These are phyloP conservation scores for Saccharomycopsis vini DNA, from an alignment of 805 yeast species.

Conservation along the genomic window DNA sequence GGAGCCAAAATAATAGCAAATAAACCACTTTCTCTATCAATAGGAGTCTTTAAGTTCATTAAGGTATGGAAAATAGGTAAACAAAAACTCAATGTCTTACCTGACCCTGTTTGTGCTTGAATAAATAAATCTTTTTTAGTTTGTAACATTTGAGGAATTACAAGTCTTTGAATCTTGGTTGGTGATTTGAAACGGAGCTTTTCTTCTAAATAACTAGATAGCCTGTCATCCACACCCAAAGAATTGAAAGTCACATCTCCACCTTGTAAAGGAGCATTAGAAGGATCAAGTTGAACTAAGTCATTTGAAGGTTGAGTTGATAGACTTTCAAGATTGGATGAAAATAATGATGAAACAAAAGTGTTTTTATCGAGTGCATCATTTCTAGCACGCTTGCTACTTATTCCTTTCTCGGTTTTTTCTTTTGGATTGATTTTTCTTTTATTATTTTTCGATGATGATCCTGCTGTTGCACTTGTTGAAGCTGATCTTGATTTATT, in stretches of 20 bases:
- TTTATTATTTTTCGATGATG: not conserved
- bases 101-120: constrained; percentile 98
- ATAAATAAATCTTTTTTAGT: constrained; percentile 62
- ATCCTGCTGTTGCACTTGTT: not conserved
- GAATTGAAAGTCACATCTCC: constrained; percentile 65
- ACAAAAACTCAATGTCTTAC: constrained; percentile 84
- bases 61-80: constrained; percentile 75
- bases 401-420: constrained; percentile 18
- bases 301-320: constrained; percentile 12
- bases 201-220: constrained; percentile 47
- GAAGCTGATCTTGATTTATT: not conserved
- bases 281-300: constrained; percentile 37
- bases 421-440: constrained; percentile 9
- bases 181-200: constrained; percentile 52
- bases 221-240: constrained; percentile 51
- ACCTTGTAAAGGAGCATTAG: constrained; percentile 73
- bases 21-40: constrained; percentile 63
- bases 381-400: constrained; percentile 32
- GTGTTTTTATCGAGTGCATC: constrained; percentile 36
- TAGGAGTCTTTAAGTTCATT: constrained; percentile 41
- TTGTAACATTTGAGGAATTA: constrained; percentile 51
- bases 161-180: constrained; percentile 78
- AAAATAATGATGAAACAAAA: constrained; percentile 78
- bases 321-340: constrained; percentile 55
- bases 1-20: constrained; percentile 88